phyloP scores from a whole-genome alignment of 257 asterid genomes.

The Solanum ahanhuiri region DNA sequence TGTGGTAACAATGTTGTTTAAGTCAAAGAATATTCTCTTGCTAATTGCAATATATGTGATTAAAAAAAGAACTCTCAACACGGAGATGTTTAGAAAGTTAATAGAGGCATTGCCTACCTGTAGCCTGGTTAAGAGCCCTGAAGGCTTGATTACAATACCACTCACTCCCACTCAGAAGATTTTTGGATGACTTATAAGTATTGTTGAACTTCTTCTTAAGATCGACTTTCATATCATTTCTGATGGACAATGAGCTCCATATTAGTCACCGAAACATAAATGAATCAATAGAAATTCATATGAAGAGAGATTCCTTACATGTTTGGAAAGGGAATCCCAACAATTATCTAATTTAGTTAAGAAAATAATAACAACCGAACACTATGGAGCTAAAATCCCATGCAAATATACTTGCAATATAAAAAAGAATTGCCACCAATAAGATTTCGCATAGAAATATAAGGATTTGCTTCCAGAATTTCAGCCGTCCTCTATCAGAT shows the following conservation, averaged over 20 bases:
- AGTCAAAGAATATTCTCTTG: not conserved
- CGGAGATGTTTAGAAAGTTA: not conserved
- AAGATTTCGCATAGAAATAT: not conserved
- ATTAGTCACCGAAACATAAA: constrained; percentile 8
- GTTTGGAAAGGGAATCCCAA: constrained; percentile 97
- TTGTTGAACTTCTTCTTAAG: constrained; percentile 91
- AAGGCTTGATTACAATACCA: constrained; percentile 99
- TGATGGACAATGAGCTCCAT: constrained; percentile 23
- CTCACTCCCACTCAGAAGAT: constrained; percentile 73
- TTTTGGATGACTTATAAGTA: constrained; percentile 54
- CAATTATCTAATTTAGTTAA: constrained; percentile 71
- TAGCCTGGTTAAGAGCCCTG: constrained; percentile 96
- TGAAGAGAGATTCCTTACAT: constrained; percentile 41
- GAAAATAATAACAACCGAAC: constrained; percentile 17
- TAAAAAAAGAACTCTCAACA: not conserved
- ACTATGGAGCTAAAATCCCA: not conserved
- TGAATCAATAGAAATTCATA: constrained; percentile 2
- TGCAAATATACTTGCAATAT: not conserved
- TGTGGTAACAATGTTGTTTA: not conserved
- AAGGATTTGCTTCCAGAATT: not conserved
- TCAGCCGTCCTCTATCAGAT: not conserved
- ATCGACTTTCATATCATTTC: constrained; percentile 67
- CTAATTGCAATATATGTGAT: not conserved
- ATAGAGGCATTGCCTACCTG: constrained; percentile 34
- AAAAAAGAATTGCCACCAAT: not conserved